Evolutionary conservation across 2,329 filamentous ascomycete species (phyloP).

Genomic region (Aureobasidium vineae): DNA sequence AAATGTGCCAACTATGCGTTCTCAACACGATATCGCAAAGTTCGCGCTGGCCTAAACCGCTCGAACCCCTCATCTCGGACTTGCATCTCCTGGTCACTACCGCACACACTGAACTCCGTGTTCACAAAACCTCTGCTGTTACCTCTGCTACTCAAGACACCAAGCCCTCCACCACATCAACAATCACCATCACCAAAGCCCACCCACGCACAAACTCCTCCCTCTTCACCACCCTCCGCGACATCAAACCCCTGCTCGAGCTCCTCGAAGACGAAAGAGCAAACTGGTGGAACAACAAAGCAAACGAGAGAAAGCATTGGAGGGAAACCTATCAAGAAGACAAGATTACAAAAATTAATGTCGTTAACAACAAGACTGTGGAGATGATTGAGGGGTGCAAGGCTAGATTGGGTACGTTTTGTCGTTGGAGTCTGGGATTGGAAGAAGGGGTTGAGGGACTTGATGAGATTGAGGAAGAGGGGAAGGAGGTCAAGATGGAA

Average conservation of each 20-base stretch:
- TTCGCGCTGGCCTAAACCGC: conserved; percentile 13
- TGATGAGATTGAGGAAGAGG: background rate
- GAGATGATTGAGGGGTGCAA: conserved; percentile 11
- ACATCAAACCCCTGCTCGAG: background rate
- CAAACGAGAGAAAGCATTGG: background rate
- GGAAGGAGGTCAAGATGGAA: background rate
- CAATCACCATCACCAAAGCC: background rate
- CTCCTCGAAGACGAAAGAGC: background rate
- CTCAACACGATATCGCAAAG: background rate
- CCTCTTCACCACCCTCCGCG: background rate
- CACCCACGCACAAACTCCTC: background rate
- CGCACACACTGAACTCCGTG: background rate
- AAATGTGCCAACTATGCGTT: conserved; percentile 21
- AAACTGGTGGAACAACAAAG: background rate
- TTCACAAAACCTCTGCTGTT: background rate
- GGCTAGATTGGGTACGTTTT: background rate
- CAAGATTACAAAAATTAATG: background rate
- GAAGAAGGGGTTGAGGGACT: conserved; percentile 15
- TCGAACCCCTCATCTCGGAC: background rate
- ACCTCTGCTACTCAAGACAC: background rate
- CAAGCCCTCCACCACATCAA: background rate
- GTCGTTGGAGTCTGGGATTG: conserved; percentile 1
- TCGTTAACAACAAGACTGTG: conserved; percentile 6
- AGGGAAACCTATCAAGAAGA: background rate
- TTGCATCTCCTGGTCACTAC: background rate